These are phyloP conservation scores for Grosmannia serpens DNA, from an alignment of 2,329 filamentous ascomycete species.

Conservation along the genomic window DNA sequence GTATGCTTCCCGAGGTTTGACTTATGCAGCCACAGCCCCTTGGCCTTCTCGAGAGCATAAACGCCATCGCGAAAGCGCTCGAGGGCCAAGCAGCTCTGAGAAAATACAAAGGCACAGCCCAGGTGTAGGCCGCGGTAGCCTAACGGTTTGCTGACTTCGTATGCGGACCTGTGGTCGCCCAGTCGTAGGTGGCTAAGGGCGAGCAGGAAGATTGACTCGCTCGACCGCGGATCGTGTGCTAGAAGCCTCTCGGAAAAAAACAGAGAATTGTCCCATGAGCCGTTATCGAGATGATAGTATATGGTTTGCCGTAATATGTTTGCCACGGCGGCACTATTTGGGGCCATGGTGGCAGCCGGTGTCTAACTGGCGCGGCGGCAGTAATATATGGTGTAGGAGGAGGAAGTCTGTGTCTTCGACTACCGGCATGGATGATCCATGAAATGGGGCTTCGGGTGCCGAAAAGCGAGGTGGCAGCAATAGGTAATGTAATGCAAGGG, in stretches of 20 bases:
- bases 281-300: constrained; percentile 74
- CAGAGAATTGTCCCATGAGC: constrained; percentile 76
- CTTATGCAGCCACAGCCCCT: constrained; percentile 61
- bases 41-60: constrained; percentile 70
- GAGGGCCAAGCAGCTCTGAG: constrained; percentile 73
- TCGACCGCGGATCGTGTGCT: constrained; percentile 70
- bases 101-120: constrained; percentile 84
- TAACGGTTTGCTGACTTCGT: constrained; percentile 64
- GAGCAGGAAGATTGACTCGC: constrained; percentile 72
- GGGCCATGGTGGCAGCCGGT: constrained; percentile 33
- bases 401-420: not conserved
- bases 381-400: not conserved
- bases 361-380: not conserved
- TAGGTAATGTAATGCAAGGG: not conserved
- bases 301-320: constrained; percentile 47
- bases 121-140: constrained; percentile 64
- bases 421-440: constrained; percentile 10
- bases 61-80: constrained; percentile 74
- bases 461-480: not conserved
- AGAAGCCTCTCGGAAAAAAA: constrained; percentile 84
- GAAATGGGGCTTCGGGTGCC: not conserved
- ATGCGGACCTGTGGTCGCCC: constrained; percentile 74
- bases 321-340: constrained; percentile 36
- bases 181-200: constrained; percentile 75
- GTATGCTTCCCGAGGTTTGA: constrained; percentile 76